These are phyloP conservation scores for Aspergillus nomiae DNA, from an alignment of 2,329 filamentous ascomycete species.

Conservation along the genomic window DNA sequence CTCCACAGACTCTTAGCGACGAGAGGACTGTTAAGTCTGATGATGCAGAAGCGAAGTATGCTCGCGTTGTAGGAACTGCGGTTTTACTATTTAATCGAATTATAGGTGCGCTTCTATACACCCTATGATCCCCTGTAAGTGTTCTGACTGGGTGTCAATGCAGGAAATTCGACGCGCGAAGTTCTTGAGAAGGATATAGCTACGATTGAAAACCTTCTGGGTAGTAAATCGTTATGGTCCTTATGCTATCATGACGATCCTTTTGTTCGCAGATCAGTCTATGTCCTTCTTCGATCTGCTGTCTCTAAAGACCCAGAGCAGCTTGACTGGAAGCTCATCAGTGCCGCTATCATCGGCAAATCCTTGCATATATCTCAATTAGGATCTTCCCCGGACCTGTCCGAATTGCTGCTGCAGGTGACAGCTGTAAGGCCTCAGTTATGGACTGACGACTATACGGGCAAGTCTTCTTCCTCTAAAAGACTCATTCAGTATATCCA, in stretches of 20 bases:
- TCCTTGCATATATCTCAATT: slow-evolving; percentile 72
- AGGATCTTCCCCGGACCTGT: slow-evolving; percentile 72
- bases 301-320: slow-evolving; percentile 50
- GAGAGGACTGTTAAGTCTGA: slow-evolving; percentile 81
- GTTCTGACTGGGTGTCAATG: slow-evolving; percentile 17
- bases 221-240: slow-evolving; percentile 63
- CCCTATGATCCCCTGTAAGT: neutral
- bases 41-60: slow-evolving; percentile 83
- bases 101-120: slow-evolving; percentile 40
- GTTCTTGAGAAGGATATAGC: slow-evolving; percentile 64
- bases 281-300: slow-evolving; percentile 56
- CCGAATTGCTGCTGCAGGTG: slow-evolving; percentile 66
- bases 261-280: slow-evolving; percentile 60
- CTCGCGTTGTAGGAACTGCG: slow-evolving; percentile 69
- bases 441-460: slow-evolving; percentile 69
- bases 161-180: slow-evolving; percentile 36
- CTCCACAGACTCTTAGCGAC: slow-evolving; percentile 79
- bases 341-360: slow-evolving; percentile 71
- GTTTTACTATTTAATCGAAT: slow-evolving; percentile 58
- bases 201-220: slow-evolving; percentile 68
- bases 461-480: slow-evolving; percentile 58
- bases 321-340: slow-evolving; percentile 66
- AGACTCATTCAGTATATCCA: slow-evolving; percentile 73
- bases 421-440: slow-evolving; percentile 67
- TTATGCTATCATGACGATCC: slow-evolving; percentile 59